Evolutionary conservation across 208 protist genomes (phyloP).

Genomic region (Wallacemonas sp.): DNA sequence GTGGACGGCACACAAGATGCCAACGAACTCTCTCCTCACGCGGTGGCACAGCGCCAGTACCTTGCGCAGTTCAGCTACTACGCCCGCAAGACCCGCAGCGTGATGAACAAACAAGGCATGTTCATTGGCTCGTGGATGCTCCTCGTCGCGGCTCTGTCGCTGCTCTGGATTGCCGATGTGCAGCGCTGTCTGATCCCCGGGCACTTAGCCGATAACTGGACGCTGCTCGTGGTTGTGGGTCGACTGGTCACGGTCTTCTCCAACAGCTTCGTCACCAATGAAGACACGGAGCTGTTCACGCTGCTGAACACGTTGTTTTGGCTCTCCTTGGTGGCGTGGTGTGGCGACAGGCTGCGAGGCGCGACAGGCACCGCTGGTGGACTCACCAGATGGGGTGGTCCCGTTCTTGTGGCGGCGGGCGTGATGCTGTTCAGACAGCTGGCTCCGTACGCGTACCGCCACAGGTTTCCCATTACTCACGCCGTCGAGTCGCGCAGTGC

Average conservation of each 20-base stretch:
- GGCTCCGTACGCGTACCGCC: slow-evolving; percentile 38
- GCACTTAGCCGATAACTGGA: slow-evolving; percentile 22
- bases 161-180: slow-evolving; percentile 32
- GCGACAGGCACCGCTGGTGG: neutral
- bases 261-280: slow-evolving; percentile 79
- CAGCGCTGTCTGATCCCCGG: slow-evolving; percentile 15
- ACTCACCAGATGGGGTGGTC: too few relatives aligned
- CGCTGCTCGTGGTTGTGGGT: slow-evolving; percentile 39
- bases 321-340: neutral
- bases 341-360: neutral
- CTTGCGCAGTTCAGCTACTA: slow-evolving; percentile 56
- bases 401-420: slow-evolving; percentile 14
- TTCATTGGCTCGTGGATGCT: slow-evolving; percentile 44
- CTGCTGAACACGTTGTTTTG: slow-evolving; percentile 1
- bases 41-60: slow-evolving; percentile 13
- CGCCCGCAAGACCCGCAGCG: slow-evolving; percentile 38
- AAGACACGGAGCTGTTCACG: slow-evolving; percentile 49
- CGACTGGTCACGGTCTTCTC: slow-evolving; percentile 56
- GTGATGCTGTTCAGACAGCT: slow-evolving; percentile 32
- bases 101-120: slow-evolving; percentile 50
- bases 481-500: slow-evolving; percentile 36
- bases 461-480: slow-evolving; percentile 60
- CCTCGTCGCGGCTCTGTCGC: slow-evolving; percentile 41
- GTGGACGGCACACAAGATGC: too few relatives aligned
- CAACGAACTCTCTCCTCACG: too few relatives aligned